phyloP scores from a whole-genome alignment of 176 grass and related monocot species.

The Bolboschoenus planiculmis region DNA sequence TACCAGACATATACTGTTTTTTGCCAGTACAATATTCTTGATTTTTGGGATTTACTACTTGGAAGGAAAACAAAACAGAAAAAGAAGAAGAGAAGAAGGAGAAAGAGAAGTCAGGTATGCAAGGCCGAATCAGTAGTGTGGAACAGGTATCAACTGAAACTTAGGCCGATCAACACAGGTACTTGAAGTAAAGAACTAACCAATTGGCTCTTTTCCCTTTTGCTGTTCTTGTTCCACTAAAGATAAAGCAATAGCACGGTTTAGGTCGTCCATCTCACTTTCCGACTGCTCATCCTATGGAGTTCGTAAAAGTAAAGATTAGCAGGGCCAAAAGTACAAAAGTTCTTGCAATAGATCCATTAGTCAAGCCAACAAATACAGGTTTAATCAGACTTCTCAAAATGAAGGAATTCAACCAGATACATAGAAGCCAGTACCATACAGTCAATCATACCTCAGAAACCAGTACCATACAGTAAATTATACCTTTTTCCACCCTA shows the following conservation, averaged over 20 bases:
- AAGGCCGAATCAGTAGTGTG: neutral
- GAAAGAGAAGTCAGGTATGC: neutral
- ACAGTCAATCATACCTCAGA: neutral
- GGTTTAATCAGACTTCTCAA: neutral
- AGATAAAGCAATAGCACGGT: constrained; percentile 87
- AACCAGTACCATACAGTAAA: neutral
- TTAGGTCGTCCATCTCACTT: constrained; percentile 66
- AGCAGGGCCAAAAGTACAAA: neutral
- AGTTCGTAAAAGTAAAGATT: constrained; percentile 26
- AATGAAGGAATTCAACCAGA: neutral
- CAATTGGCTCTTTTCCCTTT: constrained; percentile 57
- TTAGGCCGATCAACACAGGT: neutral
- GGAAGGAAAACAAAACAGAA: neutral
- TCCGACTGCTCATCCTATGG: constrained; percentile 23
- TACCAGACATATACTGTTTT: neutral
- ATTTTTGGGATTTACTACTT: neutral
- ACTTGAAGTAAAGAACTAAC: constrained; percentile 38
- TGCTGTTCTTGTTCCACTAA: constrained; percentile 57
- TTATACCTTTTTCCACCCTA: neutral
- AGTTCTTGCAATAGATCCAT: neutral
- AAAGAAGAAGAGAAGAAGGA: neutral
- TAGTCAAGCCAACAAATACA: neutral
- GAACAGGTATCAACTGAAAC: neutral
- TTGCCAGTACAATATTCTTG: neutral
- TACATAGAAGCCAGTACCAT: neutral